Evolutionary conservation across 2,329 filamentous ascomycete species (phyloP).

Genomic region (Pseudocercospora eumusae): DNA sequence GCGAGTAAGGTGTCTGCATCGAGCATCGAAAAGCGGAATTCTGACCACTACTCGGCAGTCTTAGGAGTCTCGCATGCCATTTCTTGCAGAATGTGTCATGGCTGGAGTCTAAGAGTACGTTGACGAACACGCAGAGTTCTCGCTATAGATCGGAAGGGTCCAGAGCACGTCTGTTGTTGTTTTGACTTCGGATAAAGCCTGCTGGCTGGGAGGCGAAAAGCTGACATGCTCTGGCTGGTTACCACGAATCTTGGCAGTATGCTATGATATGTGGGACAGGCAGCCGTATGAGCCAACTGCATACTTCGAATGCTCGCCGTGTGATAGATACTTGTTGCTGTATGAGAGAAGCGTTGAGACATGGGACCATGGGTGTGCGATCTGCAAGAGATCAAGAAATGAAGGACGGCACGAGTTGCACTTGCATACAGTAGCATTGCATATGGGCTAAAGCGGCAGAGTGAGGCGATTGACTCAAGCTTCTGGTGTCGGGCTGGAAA

Average conservation of each 20-base stretch:
- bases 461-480: background rate
- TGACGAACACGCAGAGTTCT: background rate
- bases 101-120: slow-evolving; percentile 7
- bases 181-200: background rate
- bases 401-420: slow-evolving; percentile 3
- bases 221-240: background rate
- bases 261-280: background rate
- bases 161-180: background rate
- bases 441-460: background rate
- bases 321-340: background rate
- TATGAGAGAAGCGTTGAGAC: background rate
- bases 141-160: background rate
- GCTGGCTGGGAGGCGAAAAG: background rate
- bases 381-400: slow-evolving; percentile 4
- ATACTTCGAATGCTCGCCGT: background rate
- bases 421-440: background rate
- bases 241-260: too few relatives aligned
- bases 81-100: slow-evolving; percentile 4
- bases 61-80: background rate
- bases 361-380: background rate
- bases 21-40: slow-evolving; percentile 3
- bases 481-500: background rate
- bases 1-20: slow-evolving; percentile 6
- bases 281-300: background rate
- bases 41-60: slow-evolving; percentile 1